Evolutionary conservation across 768 basidiomycete genomes (phyloP).

Genomic region (Kwoniella dejecticola): DNA sequence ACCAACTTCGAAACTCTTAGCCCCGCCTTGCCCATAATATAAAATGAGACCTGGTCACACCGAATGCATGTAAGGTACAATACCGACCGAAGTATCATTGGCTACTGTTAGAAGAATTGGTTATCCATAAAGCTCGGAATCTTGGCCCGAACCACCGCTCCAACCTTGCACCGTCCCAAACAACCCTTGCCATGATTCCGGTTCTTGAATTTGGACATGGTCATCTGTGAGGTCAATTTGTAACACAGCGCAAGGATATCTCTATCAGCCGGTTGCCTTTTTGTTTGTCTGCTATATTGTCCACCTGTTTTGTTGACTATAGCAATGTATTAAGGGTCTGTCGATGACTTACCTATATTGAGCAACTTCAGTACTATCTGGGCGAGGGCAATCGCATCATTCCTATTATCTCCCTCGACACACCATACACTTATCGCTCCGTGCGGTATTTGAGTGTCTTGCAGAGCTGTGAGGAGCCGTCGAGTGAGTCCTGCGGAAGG

Average conservation of each 20-base stretch:
- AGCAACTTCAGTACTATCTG: conserved; percentile 18
- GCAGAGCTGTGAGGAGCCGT: conserved; percentile 66
- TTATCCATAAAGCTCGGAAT: conserved; percentile 48
- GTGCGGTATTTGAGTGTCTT: conserved; percentile 59
- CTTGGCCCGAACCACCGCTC: conserved; percentile 41
- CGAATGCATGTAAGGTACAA: too few species aligned
- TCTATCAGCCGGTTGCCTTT: not conserved
- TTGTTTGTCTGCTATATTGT: too few species aligned
- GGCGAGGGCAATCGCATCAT: conserved; percentile 61
- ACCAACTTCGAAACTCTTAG: too few species aligned
- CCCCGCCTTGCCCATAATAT: too few species aligned
- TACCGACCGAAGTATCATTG: too few species aligned
- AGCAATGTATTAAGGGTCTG: too few species aligned
- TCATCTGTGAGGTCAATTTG: not conserved
- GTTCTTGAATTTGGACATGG: conserved; percentile 32
- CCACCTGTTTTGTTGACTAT: too few species aligned
- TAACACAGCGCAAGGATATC: not conserved
- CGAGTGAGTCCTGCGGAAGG: conserved; percentile 76
- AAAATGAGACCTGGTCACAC: too few species aligned
- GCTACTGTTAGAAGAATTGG: too few species aligned
- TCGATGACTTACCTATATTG: conserved; percentile 26
- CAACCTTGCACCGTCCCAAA: conserved; percentile 45
- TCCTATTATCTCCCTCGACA: conserved; percentile 78
- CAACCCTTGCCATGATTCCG: conserved; percentile 43
- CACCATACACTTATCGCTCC: conserved; percentile 72